These are phyloP conservation scores for Haplosporangium sp. DNA, from an alignment of 371 early-diverging fungal species.

Conservation along the genomic window DNA sequence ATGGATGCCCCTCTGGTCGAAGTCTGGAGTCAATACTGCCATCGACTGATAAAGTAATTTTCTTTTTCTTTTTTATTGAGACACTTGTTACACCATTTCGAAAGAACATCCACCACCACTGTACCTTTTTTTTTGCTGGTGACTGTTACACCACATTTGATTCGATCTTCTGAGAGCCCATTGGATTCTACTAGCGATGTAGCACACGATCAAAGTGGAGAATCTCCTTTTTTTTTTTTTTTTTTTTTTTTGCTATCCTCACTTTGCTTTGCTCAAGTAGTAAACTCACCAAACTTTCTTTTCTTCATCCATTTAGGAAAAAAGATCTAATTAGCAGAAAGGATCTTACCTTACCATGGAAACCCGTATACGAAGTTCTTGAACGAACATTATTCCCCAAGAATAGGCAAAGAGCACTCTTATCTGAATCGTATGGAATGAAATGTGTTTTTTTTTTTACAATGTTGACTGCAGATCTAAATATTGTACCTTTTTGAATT, in stretches of 20 bases:
- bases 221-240: too few relatives aligned
- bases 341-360: constrained; percentile 77
- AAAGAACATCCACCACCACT: too few relatives aligned
- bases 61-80: not conserved
- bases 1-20: constrained; percentile 74
- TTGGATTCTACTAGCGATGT: not conserved
- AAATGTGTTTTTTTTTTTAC: not conserved
- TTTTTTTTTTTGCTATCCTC: not conserved
- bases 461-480: not conserved
- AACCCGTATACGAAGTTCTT: constrained; percentile 76
- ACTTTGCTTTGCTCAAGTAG: too few relatives aligned
- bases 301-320: constrained; percentile 36
- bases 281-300: not conserved
- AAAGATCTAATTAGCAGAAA: constrained; percentile 59
- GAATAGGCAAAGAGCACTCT: constrained; percentile 68
- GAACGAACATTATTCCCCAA: constrained; percentile 69
- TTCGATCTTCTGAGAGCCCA: not conserved
- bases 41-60: constrained; percentile 71
- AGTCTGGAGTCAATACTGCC: constrained; percentile 64
- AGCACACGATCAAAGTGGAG: too few relatives aligned
- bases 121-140: not conserved
- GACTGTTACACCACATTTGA: constrained; percentile 6
- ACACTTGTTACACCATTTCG: not conserved
- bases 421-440: constrained; percentile 65
- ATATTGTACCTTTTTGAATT: not conserved